Base-by-base conservation (phyloP, 1,139 yeast species). In the Blastobotrys apis region DNA sequence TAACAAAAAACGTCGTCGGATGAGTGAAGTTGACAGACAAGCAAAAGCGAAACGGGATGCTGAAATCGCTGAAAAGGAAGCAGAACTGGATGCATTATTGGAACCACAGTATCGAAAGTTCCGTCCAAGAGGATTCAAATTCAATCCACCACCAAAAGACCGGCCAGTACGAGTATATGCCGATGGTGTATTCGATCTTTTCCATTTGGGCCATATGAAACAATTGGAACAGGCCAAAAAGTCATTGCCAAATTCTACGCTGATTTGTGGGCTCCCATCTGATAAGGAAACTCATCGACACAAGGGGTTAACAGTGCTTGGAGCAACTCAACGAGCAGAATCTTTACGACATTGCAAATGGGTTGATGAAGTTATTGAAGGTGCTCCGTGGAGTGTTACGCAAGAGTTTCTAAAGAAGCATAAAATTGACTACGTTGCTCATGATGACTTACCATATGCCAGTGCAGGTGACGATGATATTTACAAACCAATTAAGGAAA, bases 201-300 rank as follows among this genome's bases (percentile, higher is more conserved):
- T 92, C 68, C 98, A 92, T 66, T 67, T 92, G 60, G 98, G 98
- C 20, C 98, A 92, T 64, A 92, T 92, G 97, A 81, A 86, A 59
- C 98, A 92, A 64, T 73, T 92, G 58, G 97, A 92, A 62, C 98
- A 92, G 68, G 90, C 97, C 54, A 90, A 92, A 60, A 90, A 88
- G 64, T 79, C 95, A n/a, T 79, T 92, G 53, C 82, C 84, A 5
- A 86, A 86, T 57, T 94, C 84, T 30, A 75, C 79, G 47, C 73
- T 92, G 58, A 90, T 92, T 26, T 87, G 94, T 59, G 98, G 98
- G 35, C 75, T 92, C 25, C 97, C 97, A 9, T 80, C 85, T 37
- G 98, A 92, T 63, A 72, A 76, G 39, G 90, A 86, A 57, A 92
- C 97, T 2, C 98, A 92, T 67, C 83, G 81, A 56, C 75, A 92